Evolutionary conservation across 176 grass and related monocot species (phyloP), one percentile per base, ranked within the genome.

Genomic region (Cenchrus fungigraminus): DNA sequence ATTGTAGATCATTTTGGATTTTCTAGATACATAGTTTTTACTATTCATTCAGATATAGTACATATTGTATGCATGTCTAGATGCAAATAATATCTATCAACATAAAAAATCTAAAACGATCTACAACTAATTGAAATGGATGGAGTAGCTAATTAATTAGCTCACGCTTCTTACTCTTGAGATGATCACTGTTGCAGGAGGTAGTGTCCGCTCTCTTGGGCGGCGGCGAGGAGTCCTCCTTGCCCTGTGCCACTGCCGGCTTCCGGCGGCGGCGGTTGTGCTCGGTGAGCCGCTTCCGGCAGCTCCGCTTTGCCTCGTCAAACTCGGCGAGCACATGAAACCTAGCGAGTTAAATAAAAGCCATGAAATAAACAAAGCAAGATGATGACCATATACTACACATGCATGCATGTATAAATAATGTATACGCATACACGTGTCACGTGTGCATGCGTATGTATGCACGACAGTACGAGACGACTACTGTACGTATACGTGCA

Each of bases 231-330:
- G 79, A 45, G 37, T 65, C 73, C 40, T 51, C 73, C 40, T 51
- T 78, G 6, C 25, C 73, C 28, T 77, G 73, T 28, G 49, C 46
- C 25, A 73, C 44, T 29, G 60, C 31, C 5, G 92, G 85, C 73
- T 94, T 94, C 79, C 92, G 77, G 55, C 92, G 85, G 19, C 92
- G 90, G 37, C 92, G 89, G 87, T 94, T 94, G 92, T 94, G 87
- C 73, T 91, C 92, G 6, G 89, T 91, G 28, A 90, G 87, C 73
- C 92, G 85, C 87, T 88, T 92, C 57, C 89, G 76, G 69, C 92
- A 94, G 82, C 87, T 94, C 54, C 92, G 89, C 69, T 94, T 94
- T 55, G 84, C 82, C 13, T 90, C 92, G 13, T 94, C 92, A 72
- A 94, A 94, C 49, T 94, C 92, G 6, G 74, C 34, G 61, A 94